Conservation (phyloP, 2,329 filamentous ascomycete species). For the Trichoderma sp. region DNA sequence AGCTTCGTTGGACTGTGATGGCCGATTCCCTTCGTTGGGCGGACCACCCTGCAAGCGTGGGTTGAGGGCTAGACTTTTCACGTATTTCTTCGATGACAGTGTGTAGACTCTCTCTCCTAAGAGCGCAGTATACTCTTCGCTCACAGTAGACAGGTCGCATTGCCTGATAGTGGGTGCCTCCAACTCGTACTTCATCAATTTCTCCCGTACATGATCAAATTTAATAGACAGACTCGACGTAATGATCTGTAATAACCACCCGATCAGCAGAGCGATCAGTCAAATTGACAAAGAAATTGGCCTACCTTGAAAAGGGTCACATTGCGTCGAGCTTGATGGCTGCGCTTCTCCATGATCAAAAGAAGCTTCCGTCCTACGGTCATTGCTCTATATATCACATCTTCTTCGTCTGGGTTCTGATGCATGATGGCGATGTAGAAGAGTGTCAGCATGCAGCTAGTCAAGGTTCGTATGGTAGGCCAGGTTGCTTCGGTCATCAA, state of each 20-base stretch:
- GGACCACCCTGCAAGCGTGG: neutral
- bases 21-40: neutral
- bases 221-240: conserved; percentile 12
- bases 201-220: neutral
- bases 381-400: neutral
- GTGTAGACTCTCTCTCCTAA: neutral
- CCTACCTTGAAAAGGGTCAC: conserved; percentile 5
- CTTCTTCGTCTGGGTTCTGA: neutral
- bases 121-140: neutral
- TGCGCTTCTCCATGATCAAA: conserved; percentile 5
- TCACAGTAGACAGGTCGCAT: conserved; percentile 4
- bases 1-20: neutral
- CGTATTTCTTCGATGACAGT: neutral
- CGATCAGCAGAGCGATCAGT: neutral
- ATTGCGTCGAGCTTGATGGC: neutral
- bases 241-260: neutral
- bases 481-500: conserved; percentile 10
- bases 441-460: conserved; percentile 6
- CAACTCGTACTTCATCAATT: neutral
- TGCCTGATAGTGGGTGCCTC: neutral
- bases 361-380: conserved; percentile 1
- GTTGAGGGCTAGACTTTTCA: neutral
- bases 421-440: neutral
- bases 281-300: no score
- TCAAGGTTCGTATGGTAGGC: conserved; percentile 5